Evolutionary conservation across 345 rosid species (phyloP).

Genomic region (Brassica juncea): DNA sequence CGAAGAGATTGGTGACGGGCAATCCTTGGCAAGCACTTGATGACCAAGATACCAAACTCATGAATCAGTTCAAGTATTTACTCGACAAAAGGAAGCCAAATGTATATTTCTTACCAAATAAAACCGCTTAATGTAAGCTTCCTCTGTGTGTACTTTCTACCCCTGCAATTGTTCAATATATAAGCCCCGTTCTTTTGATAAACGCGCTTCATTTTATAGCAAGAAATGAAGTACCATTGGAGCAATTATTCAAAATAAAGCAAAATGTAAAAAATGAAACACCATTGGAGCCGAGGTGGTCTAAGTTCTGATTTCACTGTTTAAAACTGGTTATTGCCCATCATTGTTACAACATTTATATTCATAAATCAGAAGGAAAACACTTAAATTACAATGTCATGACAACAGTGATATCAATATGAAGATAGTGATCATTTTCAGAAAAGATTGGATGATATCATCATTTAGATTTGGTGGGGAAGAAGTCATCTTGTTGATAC

Average conservation of each 20-base stretch:
- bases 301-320: too few relatives aligned
- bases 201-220: too few relatives aligned
- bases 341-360: constrained; percentile 14
- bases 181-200: too few relatives aligned
- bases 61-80: constrained; percentile 11
- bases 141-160: not conserved
- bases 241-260: too few relatives aligned
- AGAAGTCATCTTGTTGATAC: constrained; percentile 87
- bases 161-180: not conserved
- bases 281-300: too few relatives aligned
- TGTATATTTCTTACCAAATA: constrained; percentile 2
- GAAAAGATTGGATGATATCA: constrained; percentile 8
- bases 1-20: constrained; percentile 6
- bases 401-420: constrained; percentile 2
- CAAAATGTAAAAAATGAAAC: too few relatives aligned
- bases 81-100: not conserved
- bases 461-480: constrained; percentile 60
- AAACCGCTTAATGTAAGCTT: not conserved
- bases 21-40: constrained; percentile 24
- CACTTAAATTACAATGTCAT: not conserved
- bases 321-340: not conserved
- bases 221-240: too few relatives aligned
- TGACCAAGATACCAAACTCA: not conserved
- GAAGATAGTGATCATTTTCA: constrained; percentile 4
- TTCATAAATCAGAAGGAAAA: not conserved